Conservation (phyloP, 2,329 filamentous ascomycete genomes). For the Botryotinia convoluta region DNA sequence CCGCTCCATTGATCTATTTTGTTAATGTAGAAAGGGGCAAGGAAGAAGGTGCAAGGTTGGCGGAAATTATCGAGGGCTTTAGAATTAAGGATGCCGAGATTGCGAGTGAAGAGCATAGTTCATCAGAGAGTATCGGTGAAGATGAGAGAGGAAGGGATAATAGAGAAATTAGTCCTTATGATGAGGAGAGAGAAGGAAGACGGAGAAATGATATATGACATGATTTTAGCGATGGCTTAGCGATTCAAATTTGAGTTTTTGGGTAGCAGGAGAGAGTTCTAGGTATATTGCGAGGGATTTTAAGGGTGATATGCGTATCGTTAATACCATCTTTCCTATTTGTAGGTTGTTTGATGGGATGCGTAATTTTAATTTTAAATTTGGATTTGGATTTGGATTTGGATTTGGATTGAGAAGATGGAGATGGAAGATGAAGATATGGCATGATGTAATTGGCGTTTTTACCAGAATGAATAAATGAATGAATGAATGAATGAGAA, state of each 20-base stretch:
- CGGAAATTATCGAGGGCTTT: constrained; percentile 38
- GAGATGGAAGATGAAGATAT: background rate
- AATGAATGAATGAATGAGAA: background rate
- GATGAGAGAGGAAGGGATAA: constrained; percentile 1
- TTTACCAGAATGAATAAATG: constrained; percentile 41
- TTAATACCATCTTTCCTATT: background rate
- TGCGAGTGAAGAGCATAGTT: constrained; percentile 1
- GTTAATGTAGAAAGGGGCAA: constrained; percentile 80
- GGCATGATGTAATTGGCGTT: constrained; percentile 69
- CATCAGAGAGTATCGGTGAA: background rate
- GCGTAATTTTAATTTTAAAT: background rate
- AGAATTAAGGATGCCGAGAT: constrained; percentile 16
- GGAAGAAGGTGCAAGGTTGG: constrained; percentile 62
- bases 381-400: background rate
- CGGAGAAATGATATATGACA: background rate
- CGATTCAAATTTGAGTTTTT: constrained; percentile 3
- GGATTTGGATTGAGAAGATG: background rate
- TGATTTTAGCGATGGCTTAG: background rate
- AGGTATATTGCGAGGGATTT: background rate
- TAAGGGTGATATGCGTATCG: background rate
- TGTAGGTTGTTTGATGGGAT: background rate
- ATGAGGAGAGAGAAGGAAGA: background rate
- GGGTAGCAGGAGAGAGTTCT: background rate
- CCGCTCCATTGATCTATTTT: constrained; percentile 77
- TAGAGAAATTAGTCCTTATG: background rate